Conservation (phyloP, 1,139 yeast genomes). For the Lodderomyces jiufengensis region DNA sequence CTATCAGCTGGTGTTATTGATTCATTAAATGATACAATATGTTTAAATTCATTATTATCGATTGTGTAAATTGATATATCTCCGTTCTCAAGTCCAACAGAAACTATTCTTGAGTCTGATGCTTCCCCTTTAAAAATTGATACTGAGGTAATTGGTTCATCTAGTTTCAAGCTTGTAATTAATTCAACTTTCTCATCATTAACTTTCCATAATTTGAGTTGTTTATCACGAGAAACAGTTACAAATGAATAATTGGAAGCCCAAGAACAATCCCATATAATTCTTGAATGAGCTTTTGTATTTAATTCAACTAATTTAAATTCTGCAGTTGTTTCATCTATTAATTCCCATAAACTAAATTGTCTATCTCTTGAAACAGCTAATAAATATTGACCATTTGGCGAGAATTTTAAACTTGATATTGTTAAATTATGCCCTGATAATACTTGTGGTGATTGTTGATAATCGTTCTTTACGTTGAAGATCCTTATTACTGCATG, state of each 20-base stretch:
- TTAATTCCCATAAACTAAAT: constrained; percentile 70
- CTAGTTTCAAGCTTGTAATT: constrained; percentile 35
- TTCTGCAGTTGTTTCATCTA: constrained; percentile 31
- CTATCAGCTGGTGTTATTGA: constrained; percentile 56
- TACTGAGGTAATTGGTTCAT: constrained; percentile 69
- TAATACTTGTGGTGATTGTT: constrained; percentile 39
- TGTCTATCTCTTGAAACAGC: constrained; percentile 91
- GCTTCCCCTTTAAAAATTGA: constrained; percentile 38
- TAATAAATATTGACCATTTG: constrained; percentile 61
- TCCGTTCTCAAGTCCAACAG: constrained; percentile 74
- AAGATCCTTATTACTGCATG: constrained; percentile 86
- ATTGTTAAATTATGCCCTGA: constrained; percentile 76
- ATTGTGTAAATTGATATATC: constrained; percentile 22
- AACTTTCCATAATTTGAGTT: constrained; percentile 67
- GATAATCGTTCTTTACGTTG: constrained; percentile 48
- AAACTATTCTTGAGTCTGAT: constrained; percentile 34
- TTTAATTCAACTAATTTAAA: constrained; percentile 45
- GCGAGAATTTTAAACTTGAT: constrained; percentile 76
- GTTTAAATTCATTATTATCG: constrained; percentile 21
- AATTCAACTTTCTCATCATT: constrained; percentile 22
- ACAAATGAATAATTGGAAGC: constrained; percentile 44
- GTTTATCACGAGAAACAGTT: constrained; percentile 87
- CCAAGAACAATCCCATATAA: constrained; percentile 97
- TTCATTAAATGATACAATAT: constrained; percentile 28
- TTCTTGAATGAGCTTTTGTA: constrained; percentile 81